A percentile compares a stretch with the other conserved stretches of the same genome.
Conservation (phyloP, 1,284 basidiomycete genomes). For the Peniophora sp. region DNA sequence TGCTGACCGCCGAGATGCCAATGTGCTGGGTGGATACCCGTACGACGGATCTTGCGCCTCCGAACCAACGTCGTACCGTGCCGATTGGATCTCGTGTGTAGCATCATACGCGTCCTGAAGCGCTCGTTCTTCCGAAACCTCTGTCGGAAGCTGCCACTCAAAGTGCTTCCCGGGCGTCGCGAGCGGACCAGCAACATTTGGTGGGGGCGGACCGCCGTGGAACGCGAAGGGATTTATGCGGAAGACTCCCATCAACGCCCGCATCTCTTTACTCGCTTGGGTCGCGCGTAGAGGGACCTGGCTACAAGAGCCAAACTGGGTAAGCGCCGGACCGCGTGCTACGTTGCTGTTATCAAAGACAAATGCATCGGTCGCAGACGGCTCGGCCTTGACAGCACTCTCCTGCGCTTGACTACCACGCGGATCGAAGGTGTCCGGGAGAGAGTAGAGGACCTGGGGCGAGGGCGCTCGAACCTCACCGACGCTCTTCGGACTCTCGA, state of each 20-base stretch:
- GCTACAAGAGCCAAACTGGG: background rate
- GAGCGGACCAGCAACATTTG: slow-evolving; percentile 40
- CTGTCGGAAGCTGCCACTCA: slow-evolving; percentile 45
- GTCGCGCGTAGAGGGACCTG: slow-evolving; percentile 69
- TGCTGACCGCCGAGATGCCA: too few species aligned
- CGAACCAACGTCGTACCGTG: too few species aligned
- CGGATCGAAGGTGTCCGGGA: slow-evolving; percentile 6
- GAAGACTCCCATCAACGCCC: slow-evolving; percentile 66
- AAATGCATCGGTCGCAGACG: slow-evolving; percentile 15
- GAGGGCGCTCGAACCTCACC: background rate
- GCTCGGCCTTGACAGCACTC: slow-evolving; percentile 12
- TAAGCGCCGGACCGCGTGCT: slow-evolving; percentile 1
- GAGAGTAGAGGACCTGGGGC: slow-evolving; percentile 6
- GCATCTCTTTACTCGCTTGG: slow-evolving; percentile 58
- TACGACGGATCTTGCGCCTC: too few species aligned
- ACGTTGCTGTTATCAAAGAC: slow-evolving; percentile 20
- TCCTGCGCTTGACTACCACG: slow-evolving; percentile 3
- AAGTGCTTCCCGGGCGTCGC: slow-evolving; percentile 51
- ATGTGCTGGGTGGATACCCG: too few species aligned
- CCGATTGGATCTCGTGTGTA: too few species aligned
- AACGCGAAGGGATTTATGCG: slow-evolving; percentile 69
- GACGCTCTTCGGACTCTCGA: too few species aligned
- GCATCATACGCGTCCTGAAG: background rate
- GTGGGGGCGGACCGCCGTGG: slow-evolving; percentile 34
- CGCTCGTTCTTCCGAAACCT: slow-evolving; percentile 2